Evolutionary conservation across 2,329 filamentous ascomycete genomes (phyloP), one percentile per base, ranked within the genome.

Genomic region (Phaeosphaeriaceae sp.): DNA sequence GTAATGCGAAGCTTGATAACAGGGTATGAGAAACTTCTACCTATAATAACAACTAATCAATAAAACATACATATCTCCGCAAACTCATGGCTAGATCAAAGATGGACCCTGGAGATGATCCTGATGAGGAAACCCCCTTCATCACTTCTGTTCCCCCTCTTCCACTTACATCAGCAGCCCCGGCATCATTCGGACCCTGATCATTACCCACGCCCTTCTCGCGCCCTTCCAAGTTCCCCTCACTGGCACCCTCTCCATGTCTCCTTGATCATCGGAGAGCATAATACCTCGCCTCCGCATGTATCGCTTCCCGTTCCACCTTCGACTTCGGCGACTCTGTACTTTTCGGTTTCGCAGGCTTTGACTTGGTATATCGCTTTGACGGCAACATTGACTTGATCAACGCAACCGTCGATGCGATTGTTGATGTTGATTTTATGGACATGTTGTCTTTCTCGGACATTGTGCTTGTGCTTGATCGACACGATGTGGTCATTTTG

Each of bases 341-440:
- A 13, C 5, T 48, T 30, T 40, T 58, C 13, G 56, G 17, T n/a
- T 59, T 22, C 17, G 26, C 47, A 17, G 49, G n/a, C 2, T 49
- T 49, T 11, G 59, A 17, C 2, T 49, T 49, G 11, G 59, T 59
- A 3, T 51, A 35, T 49, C 44, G 52, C 42, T 55, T 67, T 9
- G 60, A 65, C n/a, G 60, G 60, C 9, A 69, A 61, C 17, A 72
- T 56, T 1, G 64, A 68, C 40, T 66, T 63, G 19, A 76, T 59
- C 48, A 50, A 23, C 3, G 48, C 48, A 6, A 22, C 28, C 3
- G 48, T 50, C 10, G 48, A 50, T 13, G 65, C 48, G 23, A 67
- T 65, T 21, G 71, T 72, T 19, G 71, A 73, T 52, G 59, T 65
- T 9, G 70, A 70, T 23, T 23, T 63, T 4, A 61, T 63, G 1